phyloP scores from a whole-genome alignment of 805 yeast genomes.

The Spathaspora gorwiae region DNA sequence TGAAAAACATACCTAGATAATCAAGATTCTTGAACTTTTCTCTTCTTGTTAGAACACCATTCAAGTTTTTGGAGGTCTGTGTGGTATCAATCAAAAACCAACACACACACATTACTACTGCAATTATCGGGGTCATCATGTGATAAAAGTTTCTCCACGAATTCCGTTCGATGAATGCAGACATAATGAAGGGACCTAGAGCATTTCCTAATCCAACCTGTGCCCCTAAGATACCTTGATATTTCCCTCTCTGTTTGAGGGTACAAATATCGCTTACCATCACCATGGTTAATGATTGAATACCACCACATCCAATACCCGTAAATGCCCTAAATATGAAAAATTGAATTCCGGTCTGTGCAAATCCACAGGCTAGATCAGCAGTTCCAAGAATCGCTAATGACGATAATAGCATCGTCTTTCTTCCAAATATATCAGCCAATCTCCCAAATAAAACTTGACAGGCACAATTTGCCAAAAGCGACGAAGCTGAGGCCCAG shows the following conservation, averaged over 20 bases:
- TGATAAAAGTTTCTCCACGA: conserved; percentile 55
- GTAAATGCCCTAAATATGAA: conserved; percentile 51
- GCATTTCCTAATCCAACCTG: conserved; percentile 50
- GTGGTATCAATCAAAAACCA: conserved; percentile 26
- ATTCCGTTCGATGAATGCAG: conserved; percentile 40
- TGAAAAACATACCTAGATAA: conserved; percentile 43
- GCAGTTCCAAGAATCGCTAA: conserved; percentile 36
- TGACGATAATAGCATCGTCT: conserved; percentile 37
- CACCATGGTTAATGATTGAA: conserved; percentile 47
- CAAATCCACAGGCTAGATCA: conserved; percentile 50
- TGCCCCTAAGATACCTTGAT: conserved; percentile 52
- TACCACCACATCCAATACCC: conserved; percentile 56
- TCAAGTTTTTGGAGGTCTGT: conserved; percentile 26
- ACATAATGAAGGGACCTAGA: conserved; percentile 54
- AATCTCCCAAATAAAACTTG: conserved; percentile 52
- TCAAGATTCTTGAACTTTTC: conserved; percentile 44
- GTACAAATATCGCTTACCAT: conserved; percentile 52
- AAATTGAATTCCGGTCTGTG: conserved; percentile 44
- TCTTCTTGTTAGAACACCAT: conserved; percentile 18
- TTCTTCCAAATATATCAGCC: conserved; percentile 54
- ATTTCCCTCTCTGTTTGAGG: conserved; percentile 50
- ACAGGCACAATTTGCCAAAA: conserved; percentile 48
- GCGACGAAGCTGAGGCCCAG: conserved; percentile 56
- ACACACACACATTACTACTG: conserved; percentile 21
- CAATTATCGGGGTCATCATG: conserved; percentile 40